Conservation (phyloP, 345 rosid species). For the Eucalyptus victrix region DNA sequence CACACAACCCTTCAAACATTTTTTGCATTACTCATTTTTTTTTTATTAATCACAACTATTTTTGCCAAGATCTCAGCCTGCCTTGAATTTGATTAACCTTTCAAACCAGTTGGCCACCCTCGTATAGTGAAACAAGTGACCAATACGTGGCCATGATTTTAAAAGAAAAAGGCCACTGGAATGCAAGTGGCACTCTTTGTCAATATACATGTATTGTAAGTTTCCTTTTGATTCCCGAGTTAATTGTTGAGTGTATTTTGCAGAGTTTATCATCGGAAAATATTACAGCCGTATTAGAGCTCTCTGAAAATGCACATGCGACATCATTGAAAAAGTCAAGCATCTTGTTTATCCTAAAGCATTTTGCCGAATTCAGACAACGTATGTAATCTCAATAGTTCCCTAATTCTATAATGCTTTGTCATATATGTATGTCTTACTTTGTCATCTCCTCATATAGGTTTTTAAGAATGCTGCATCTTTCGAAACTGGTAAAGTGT, state of each 20-base stretch:
- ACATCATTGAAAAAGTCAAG: slow-evolving; percentile 47
- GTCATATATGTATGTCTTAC: neutral
- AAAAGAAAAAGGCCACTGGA: neutral
- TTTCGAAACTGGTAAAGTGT: neutral
- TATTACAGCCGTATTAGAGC: slow-evolving; percentile 42
- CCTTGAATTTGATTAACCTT: neutral
- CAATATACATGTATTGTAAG: neutral
- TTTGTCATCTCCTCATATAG: neutral
- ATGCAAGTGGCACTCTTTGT: neutral
- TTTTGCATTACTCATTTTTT: neutral
- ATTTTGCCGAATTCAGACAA: slow-evolving; percentile 32
- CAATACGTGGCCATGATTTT: neutral
- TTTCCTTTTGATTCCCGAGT: neutral
- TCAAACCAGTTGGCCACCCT: neutral
- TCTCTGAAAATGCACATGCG: slow-evolving; percentile 62
- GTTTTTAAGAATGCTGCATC: neutral
- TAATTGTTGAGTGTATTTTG: too few relatives aligned
- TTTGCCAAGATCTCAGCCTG: neutral
- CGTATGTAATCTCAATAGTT: neutral
- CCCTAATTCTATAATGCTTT: neutral
- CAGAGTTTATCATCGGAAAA: slow-evolving; percentile 27
- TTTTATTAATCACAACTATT: neutral
- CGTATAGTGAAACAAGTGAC: neutral
- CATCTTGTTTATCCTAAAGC: slow-evolving; percentile 46
- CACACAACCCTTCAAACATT: neutral